Conservation (phyloP, 2,329 filamentous ascomycete species). For the Nannizzia gypsea region DNA sequence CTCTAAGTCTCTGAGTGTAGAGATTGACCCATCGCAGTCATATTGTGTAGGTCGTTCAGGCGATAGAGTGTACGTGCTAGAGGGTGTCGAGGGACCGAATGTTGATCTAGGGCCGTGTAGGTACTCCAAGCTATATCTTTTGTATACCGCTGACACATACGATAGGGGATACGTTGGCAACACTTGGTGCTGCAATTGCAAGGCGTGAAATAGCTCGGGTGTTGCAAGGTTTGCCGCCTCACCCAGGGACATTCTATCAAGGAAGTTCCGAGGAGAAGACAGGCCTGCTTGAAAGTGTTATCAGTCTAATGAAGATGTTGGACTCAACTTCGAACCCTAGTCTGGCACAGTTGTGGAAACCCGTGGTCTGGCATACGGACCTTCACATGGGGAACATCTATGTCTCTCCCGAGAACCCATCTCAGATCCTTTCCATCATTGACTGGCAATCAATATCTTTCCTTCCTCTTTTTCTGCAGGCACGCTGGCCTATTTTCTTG, state of each 20-base stretch:
- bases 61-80: background rate
- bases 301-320: background rate
- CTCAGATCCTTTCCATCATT: conserved; percentile 25
- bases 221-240: background rate
- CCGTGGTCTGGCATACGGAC: conserved; percentile 30
- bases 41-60: background rate
- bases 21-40: background rate
- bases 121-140: background rate
- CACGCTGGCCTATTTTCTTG: conserved; percentile 9
- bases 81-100: background rate
- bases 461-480: conserved; percentile 19
- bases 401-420: conserved; percentile 14
- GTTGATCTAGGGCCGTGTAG: background rate
- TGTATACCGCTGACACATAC: background rate
- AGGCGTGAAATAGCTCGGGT: conserved; percentile 4
- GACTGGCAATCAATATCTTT: conserved; percentile 33
- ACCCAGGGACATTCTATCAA: conserved; percentile 4
- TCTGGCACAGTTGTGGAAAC: background rate
- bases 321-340: background rate
- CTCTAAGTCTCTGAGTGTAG: conserved; percentile 22
- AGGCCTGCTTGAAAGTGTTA: background rate
- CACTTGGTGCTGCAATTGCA: conserved; percentile 4
- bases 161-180: background rate
- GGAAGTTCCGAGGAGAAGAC: background rate
- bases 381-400: conserved; percentile 33